Evolutionary conservation across 257 asterid genomes (phyloP).

Genomic region (Lycium barbarum): DNA sequence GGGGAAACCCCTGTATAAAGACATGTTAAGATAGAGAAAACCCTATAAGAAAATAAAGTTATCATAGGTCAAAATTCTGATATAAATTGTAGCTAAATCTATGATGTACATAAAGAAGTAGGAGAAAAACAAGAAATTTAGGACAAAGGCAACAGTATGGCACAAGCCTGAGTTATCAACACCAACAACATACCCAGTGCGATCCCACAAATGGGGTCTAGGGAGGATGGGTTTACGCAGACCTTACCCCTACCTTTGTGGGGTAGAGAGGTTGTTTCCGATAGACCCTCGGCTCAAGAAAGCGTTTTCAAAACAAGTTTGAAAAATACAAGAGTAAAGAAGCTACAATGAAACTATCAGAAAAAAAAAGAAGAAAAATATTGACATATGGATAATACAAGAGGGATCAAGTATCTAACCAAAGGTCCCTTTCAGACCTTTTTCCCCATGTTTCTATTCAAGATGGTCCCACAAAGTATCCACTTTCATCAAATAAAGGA

Average conservation of each 20-base stretch:
- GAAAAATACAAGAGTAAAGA: too few species aligned
- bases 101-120: background rate
- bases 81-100: background rate
- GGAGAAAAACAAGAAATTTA: background rate
- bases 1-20: background rate
- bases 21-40: background rate
- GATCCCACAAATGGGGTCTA: too few species aligned
- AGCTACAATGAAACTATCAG: too few species aligned
- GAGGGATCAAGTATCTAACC: background rate
- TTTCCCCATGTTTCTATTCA: background rate
- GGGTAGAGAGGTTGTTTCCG: too few species aligned
- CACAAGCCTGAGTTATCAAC: background rate
- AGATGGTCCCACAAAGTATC: background rate
- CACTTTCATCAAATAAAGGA: background rate
- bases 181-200: too few species aligned
- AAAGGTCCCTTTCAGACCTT: background rate
- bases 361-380: too few species aligned
- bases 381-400: background rate
- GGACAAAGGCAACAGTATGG: background rate
- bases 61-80: background rate
- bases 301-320: too few species aligned
- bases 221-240: too few species aligned
- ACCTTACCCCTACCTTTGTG: too few species aligned
- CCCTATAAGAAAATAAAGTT: background rate
- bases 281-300: too few species aligned